These are phyloP conservation scores for Aureobasidium lini DNA, from an alignment of 2,329 filamentous ascomycete species.

Conservation along the genomic window DNA sequence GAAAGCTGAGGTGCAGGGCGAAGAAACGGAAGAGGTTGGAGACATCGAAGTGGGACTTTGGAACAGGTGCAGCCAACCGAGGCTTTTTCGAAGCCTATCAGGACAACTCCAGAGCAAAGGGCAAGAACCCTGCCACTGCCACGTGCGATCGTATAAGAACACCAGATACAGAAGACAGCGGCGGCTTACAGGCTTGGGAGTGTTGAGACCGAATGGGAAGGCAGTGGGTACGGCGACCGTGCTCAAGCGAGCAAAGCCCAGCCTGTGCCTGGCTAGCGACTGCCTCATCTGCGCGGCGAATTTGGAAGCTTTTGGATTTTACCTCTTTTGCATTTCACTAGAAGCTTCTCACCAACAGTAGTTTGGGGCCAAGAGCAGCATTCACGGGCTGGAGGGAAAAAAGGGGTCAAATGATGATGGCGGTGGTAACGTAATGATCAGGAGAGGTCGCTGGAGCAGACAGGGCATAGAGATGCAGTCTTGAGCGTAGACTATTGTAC, in stretches of 20 bases:
- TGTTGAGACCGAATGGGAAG: background rate
- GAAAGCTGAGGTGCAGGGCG: background rate
- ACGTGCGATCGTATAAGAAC: slow-evolving; percentile 6
- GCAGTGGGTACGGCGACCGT: slow-evolving; percentile 6
- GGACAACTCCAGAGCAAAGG: background rate
- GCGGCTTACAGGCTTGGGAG: background rate
- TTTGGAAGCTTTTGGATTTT: slow-evolving; percentile 12
- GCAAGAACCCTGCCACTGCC: background rate
- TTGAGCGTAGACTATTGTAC: slow-evolving; percentile 8
- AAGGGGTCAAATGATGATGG: background rate
- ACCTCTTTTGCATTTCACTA: background rate
- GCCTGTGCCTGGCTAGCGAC: slow-evolving; percentile 8
- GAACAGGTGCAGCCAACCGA: background rate
- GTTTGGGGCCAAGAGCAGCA: background rate
- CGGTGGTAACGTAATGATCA: background rate
- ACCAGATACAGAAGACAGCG: background rate
- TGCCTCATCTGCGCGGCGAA: background rate
- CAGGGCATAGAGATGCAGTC: background rate
- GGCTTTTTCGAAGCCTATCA: background rate
- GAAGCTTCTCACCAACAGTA: slow-evolving; percentile 10
- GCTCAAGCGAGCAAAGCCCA: slow-evolving; percentile 4
- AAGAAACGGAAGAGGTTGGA: background rate
- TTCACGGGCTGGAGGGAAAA: background rate
- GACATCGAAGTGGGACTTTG: background rate
- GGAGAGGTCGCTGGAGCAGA: background rate